A percentile compares a stretch with the other conserved stretches of the same genome.
Evolutionary conservation across 352 stramenopile species (phyloP).

Genomic region (Globisporangium yorkense): DNA sequence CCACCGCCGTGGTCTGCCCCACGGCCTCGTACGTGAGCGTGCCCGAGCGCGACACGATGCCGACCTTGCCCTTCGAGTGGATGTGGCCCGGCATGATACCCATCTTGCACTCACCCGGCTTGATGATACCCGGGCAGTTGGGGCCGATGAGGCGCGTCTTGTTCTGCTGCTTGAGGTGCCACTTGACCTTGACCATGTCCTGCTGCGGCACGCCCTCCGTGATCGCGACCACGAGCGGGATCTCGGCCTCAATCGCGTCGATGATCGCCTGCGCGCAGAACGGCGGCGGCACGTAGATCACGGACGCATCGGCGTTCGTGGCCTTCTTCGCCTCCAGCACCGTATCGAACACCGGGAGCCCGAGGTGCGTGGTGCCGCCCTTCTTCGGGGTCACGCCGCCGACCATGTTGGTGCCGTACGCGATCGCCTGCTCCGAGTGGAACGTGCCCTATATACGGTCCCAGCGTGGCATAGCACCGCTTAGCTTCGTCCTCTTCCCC

Average conservation of each 20-base stretch:
- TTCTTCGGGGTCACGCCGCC: slow-evolving; percentile 99
- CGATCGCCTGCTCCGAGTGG: slow-evolving; percentile 98
- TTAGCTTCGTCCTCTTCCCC: not conserved
- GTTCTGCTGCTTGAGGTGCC: slow-evolving; percentile 90
- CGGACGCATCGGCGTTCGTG: slow-evolving; percentile 91
- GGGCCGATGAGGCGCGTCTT: slow-evolving; percentile 97
- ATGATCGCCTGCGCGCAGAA: slow-evolving; percentile 98
- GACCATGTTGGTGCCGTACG: slow-evolving; percentile 99
- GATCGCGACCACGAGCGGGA: slow-evolving; percentile 96
- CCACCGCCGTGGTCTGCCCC: slow-evolving; percentile 95
- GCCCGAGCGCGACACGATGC: slow-evolving; percentile 97
- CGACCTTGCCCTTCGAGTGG: slow-evolving; percentile 97
- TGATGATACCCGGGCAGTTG: slow-evolving; percentile 99
- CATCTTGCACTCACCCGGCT: slow-evolving; percentile 99
- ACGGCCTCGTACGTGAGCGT: slow-evolving; percentile 99
- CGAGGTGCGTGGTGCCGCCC: slow-evolving; percentile 95
- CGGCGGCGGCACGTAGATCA: slow-evolving; percentile 99
- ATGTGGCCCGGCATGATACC: slow-evolving; percentile 99
- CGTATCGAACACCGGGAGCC: slow-evolving; percentile 98
- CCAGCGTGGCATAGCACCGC: not conserved
- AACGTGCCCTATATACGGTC: slow-evolving; percentile 91
- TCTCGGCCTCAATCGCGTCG: slow-evolving; percentile 97
- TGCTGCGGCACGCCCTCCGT: slow-evolving; percentile 99
- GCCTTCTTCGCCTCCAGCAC: slow-evolving; percentile 88
- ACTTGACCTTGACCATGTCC: slow-evolving; percentile 99